These are phyloP conservation scores for Lomentospora prolificans DNA, from an alignment of 2,329 filamentous ascomycete genomes.

Conservation along the genomic window DNA sequence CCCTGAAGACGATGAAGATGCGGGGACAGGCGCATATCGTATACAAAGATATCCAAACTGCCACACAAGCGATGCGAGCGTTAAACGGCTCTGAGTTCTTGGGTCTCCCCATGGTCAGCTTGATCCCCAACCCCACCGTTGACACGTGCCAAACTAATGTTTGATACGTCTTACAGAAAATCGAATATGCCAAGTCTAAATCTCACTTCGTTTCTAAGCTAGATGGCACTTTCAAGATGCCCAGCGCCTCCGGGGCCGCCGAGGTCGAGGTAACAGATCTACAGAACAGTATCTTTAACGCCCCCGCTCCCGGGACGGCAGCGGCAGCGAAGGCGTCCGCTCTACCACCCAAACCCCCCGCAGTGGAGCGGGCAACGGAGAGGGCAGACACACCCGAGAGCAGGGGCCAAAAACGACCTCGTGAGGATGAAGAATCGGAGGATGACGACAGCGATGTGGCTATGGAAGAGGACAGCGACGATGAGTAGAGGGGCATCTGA, in stretches of 20 bases:
- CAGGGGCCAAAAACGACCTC: conserved; percentile 58
- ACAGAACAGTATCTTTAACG: conserved; percentile 73
- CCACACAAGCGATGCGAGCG: conserved; percentile 85
- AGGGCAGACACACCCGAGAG: conserved; percentile 33
- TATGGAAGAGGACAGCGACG: conserved; percentile 64
- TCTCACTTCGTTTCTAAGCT: conserved; percentile 84
- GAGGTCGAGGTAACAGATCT: conserved; percentile 59
- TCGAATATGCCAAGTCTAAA: conserved; percentile 82
- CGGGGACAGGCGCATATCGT: conserved; percentile 91
- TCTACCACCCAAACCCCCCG: conserved; percentile 32
- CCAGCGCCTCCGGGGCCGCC: conserved; percentile 40
- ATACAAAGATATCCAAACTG: conserved; percentile 81
- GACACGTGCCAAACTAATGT: conserved; percentile 11
- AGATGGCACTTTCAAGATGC: conserved; percentile 77
- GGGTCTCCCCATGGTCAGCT: conserved; percentile 66
- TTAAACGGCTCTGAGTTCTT: conserved; percentile 80
- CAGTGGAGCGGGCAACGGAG: conserved; percentile 38
- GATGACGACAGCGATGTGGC: conserved; percentile 59
- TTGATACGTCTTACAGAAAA: conserved; percentile 48
- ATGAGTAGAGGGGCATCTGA: conserved; percentile 43
- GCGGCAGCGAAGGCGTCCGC: conserved; percentile 29
- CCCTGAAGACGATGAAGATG: conserved; percentile 84
- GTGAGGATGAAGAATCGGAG: conserved; percentile 59
- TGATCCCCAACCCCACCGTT: background rate
- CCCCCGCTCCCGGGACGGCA: conserved; percentile 42